phyloP scores from a whole-genome alignment of 2,329 filamentous ascomycete genomes.

The Beauveria brongniartii region DNA sequence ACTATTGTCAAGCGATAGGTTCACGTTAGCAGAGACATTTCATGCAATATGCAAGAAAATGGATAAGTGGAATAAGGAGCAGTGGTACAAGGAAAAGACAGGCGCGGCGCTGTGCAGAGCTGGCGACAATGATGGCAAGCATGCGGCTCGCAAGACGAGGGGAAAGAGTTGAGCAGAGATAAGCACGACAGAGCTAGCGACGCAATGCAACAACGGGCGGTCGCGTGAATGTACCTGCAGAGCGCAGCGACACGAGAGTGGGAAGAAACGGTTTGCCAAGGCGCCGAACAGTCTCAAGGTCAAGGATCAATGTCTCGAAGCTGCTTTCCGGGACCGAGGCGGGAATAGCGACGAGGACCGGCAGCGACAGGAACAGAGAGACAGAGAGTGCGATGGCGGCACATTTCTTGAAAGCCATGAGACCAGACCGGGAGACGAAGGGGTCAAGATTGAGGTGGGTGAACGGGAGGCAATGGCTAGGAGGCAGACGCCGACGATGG shows the following conservation, averaged over 20 bases:
- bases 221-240: conserved; percentile 7
- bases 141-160: background rate
- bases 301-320: conserved; percentile 9
- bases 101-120: background rate
- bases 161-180: background rate
- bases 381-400: background rate
- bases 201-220: conserved; percentile 5
- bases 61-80: background rate
- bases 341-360: conserved; percentile 3
- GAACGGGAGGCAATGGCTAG: background rate
- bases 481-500: background rate
- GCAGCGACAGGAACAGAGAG: background rate
- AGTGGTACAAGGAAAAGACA: background rate
- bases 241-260: conserved; percentile 5
- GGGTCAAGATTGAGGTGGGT: background rate
- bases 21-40: conserved; percentile 8
- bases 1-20: conserved; percentile 1
- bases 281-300: conserved; percentile 9
- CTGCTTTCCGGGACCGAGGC: background rate
- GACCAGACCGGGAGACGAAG: background rate
- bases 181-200: conserved; percentile 9
- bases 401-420: background rate
- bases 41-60: conserved; percentile 6
- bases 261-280: conserved; percentile 6
- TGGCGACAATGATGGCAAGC: background rate